phyloP scores from a whole-genome alignment of 139 green algal species.

The Chlorella sp. region DNA sequence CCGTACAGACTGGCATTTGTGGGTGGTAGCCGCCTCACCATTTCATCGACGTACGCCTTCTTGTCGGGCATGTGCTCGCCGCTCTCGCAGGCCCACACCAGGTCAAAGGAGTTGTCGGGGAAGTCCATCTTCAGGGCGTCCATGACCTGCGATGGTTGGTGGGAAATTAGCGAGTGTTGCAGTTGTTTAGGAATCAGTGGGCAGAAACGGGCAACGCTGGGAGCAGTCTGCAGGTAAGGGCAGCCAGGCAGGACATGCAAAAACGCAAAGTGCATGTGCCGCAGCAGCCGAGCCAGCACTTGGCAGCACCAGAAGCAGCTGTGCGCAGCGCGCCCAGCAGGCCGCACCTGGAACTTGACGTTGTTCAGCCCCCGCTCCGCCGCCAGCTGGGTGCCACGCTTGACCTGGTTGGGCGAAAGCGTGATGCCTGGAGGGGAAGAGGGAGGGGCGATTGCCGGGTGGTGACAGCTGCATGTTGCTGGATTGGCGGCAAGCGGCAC shows the following conservation, averaged over 20 bases:
- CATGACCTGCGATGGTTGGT: constrained; percentile 78
- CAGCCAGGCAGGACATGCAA: background rate
- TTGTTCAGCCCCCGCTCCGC: constrained; percentile 78
- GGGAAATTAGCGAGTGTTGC: background rate
- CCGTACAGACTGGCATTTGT: too few species aligned
- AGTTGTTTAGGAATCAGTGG: too few species aligned
- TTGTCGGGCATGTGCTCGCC: constrained; percentile 99
- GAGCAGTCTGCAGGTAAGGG: background rate
- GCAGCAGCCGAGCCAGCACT: background rate
- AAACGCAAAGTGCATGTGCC: background rate
- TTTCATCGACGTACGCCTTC: constrained; percentile 92
- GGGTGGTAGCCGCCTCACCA: constrained; percentile 67
- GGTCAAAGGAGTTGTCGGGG: constrained; percentile 89
- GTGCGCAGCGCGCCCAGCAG: background rate
- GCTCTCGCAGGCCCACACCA: constrained; percentile 97
- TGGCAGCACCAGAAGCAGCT: background rate
- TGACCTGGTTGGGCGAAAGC: constrained; percentile 86
- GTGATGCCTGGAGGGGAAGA: constrained; percentile 81
- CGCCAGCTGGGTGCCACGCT: constrained; percentile 84
- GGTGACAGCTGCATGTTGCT: background rate
- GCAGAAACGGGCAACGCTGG: too few species aligned
- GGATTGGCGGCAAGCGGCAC: background rate
- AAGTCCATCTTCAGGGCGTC: constrained; percentile 94
- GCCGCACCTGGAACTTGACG: constrained; percentile 64
- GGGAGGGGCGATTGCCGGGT: background rate